Evolutionary conservation across 2,329 filamentous ascomycete species (phyloP).

Genomic region (Arthroderma sp.): DNA sequence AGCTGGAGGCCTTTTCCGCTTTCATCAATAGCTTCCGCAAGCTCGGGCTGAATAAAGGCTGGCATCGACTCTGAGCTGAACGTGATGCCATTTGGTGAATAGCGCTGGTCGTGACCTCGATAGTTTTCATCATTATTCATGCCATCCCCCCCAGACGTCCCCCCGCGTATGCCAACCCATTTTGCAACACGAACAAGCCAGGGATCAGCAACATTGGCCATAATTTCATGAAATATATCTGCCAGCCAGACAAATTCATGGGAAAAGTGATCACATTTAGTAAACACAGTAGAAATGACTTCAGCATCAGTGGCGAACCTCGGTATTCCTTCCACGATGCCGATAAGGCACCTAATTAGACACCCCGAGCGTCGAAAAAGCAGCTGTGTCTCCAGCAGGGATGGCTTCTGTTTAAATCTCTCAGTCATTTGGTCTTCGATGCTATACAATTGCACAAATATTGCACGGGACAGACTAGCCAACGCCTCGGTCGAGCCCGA

Average conservation of each 20-base stretch:
- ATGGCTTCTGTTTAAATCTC: slow-evolving; percentile 16
- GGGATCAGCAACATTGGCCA: slow-evolving; percentile 49
- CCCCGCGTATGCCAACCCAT: slow-evolving; percentile 59
- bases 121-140: not conserved
- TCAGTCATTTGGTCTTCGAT: slow-evolving; percentile 24
- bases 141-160: slow-evolving; percentile 23
- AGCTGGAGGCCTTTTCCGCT: slow-evolving; percentile 64
- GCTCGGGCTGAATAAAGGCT: slow-evolving; percentile 55
- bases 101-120: not conserved
- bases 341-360: slow-evolving; percentile 22
- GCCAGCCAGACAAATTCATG: slow-evolving; percentile 49
- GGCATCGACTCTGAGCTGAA: slow-evolving; percentile 44
- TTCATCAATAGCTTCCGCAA: slow-evolving; percentile 62
- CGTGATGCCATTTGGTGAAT: slow-evolving; percentile 28
- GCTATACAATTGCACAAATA: slow-evolving; percentile 23
- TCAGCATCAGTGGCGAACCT: slow-evolving; percentile 43
- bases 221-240: slow-evolving; percentile 52
- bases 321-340: slow-evolving; percentile 34
- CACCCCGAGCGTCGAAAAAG: slow-evolving; percentile 28
- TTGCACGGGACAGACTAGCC: slow-evolving; percentile 23
- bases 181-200: slow-evolving; percentile 56
- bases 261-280: slow-evolving; percentile 50
- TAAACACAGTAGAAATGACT: slow-evolving; percentile 48
- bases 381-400: slow-evolving; percentile 25
- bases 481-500: slow-evolving; percentile 19